Percentiles rank a stretch among this genome's conserved stretches.
Conservation (phyloP, 2,329 filamentous ascomycete species). For the Paracorniculantispora psalliotae region DNA sequence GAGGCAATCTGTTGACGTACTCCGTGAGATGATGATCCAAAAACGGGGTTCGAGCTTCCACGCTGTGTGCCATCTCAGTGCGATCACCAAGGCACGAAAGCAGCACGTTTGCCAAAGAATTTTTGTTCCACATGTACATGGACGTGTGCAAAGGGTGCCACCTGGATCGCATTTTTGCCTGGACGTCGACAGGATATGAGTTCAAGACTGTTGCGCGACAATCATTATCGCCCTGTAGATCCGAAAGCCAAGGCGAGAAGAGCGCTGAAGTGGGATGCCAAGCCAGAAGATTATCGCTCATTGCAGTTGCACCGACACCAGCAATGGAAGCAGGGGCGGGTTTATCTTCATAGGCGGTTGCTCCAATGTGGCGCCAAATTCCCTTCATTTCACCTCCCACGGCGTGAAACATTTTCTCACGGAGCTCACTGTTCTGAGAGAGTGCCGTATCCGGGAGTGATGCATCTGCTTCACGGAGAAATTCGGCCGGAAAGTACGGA, state of each 20-base stretch:
- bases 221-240: background rate
- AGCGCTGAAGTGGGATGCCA: background rate
- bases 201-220: conserved; percentile 8
- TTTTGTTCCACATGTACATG: conserved; percentile 24
- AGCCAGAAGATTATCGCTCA: background rate
- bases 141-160: conserved; percentile 28
- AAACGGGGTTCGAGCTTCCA: conserved; percentile 32
- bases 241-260: background rate
- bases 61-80: conserved; percentile 32
- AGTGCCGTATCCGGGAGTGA: conserved; percentile 27
- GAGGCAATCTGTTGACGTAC: conserved; percentile 27
- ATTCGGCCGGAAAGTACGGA: conserved; percentile 39
- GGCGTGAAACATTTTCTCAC: background rate
- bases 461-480: conserved; percentile 43
- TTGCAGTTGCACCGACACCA: background rate
- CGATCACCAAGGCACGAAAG: conserved; percentile 29
- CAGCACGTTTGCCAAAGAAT: conserved; percentile 23
- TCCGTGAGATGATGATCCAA: conserved; percentile 29
- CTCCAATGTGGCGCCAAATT: background rate
- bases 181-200: conserved; percentile 17
- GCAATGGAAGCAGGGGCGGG: background rate
- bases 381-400: background rate
- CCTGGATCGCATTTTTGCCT: conserved; percentile 18
- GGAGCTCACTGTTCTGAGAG: background rate
- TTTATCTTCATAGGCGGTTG: background rate